Conservation (phyloP, 2,329 filamentous ascomycete species). For the Penicillium sp. region DNA sequence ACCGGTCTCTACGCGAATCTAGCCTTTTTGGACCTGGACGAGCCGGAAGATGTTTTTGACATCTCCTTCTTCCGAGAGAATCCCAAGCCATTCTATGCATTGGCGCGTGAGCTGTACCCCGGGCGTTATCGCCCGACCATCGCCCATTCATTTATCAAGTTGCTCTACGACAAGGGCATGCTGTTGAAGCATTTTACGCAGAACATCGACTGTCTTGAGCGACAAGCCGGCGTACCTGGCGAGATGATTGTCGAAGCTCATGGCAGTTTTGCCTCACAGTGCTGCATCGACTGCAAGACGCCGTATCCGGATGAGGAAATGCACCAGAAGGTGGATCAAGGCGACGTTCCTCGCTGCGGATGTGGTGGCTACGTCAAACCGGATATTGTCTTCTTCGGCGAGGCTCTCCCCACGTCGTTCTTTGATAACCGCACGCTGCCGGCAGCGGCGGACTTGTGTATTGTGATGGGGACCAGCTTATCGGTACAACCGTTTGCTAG, state of each 20-base stretch:
- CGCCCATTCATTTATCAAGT: constrained; percentile 83
- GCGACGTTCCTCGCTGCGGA: constrained; percentile 72
- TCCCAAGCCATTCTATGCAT: constrained; percentile 86
- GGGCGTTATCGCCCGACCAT: constrained; percentile 87
- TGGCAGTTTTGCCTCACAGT: constrained; percentile 88
- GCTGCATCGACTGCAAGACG: constrained; percentile 84
- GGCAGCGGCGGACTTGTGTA: constrained; percentile 71
- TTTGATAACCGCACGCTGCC: constrained; percentile 62
- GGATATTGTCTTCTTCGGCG: constrained; percentile 94
- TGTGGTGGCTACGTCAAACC: constrained; percentile 88
- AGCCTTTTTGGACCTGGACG: constrained; percentile 79
- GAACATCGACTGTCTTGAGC: constrained; percentile 95
- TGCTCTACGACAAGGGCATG: constrained; percentile 78
- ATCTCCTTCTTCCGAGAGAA: constrained; percentile 85
- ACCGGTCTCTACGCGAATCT: constrained; percentile 95
- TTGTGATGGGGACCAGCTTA: constrained; percentile 88
- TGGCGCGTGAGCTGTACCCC: constrained; percentile 90
- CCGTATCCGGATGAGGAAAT: constrained; percentile 75
- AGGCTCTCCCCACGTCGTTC: constrained; percentile 69
- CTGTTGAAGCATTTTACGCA: constrained; percentile 91
- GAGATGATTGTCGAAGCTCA: constrained; percentile 91
- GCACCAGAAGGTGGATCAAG: constrained; percentile 67
- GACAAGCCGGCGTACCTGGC: constrained; percentile 78
- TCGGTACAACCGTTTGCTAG: constrained; percentile 87
- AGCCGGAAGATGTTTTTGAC: constrained; percentile 92